These are phyloP conservation scores for Brachypodium distachyon DNA, from an alignment of 202 grass and related monocot species.

Conservation along the genomic window DNA sequence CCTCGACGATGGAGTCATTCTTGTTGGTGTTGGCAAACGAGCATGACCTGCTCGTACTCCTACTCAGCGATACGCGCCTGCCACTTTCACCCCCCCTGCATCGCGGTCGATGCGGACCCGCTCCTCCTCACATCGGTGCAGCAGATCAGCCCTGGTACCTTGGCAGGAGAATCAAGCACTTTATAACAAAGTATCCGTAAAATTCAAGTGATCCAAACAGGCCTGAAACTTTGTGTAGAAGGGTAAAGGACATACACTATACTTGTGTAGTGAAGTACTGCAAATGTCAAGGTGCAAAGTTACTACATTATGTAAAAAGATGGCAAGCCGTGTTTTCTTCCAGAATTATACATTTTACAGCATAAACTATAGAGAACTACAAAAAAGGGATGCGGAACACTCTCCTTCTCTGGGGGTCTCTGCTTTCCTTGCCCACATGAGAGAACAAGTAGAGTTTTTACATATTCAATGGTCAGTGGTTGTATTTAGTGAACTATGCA, in stretches of 20 bases:
- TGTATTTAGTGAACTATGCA: not conserved
- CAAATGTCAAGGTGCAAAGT: not conserved
- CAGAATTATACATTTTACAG: slow-evolving; percentile 1
- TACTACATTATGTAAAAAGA: not conserved
- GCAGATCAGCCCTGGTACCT: slow-evolving; percentile 67
- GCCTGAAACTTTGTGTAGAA: no score
- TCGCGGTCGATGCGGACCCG: slow-evolving; percentile 32
- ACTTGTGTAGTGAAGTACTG: not conserved
- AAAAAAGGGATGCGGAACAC: not conserved
- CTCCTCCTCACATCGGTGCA: slow-evolving; percentile 50
- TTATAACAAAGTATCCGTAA: not conserved
- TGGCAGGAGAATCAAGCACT: no score
- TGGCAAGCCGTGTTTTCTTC: not conserved
- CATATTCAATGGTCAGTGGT: slow-evolving; percentile 15
- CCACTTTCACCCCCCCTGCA: slow-evolving; percentile 35
- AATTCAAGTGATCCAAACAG: not conserved
- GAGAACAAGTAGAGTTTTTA: not conserved
- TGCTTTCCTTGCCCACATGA: not conserved
- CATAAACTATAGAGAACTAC: slow-evolving; percentile 1
- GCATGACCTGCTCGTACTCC: slow-evolving; percentile 49
- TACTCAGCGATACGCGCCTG: slow-evolving; percentile 39
- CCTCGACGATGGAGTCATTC: slow-evolving; percentile 65
- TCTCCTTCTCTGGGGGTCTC: not conserved
- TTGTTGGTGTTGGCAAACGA: slow-evolving; percentile 64
- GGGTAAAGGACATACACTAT: no score